phyloP scores from a whole-genome alignment of 768 basidiomycete genomes.

The Pleurotus sapidus region DNA sequence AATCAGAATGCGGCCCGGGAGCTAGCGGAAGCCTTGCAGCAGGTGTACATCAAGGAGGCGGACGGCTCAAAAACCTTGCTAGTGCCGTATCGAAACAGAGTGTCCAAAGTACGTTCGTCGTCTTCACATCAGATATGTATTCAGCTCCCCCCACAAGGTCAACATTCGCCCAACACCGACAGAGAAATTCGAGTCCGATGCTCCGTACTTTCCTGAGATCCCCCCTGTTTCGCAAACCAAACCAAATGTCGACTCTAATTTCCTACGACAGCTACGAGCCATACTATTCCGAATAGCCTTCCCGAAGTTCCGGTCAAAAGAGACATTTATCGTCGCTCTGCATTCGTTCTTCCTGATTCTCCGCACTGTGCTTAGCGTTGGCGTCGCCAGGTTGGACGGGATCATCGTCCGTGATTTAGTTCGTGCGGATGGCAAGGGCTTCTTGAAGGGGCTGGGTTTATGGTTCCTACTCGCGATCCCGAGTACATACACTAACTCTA shows the following conservation, averaged over 20 bases:
- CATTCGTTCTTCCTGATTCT: slow-evolving; percentile 87
- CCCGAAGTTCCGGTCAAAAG: slow-evolving; percentile 61
- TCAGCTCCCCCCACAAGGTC: slow-evolving; percentile 24
- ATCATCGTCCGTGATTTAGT: slow-evolving; percentile 86
- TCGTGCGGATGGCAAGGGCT: slow-evolving; percentile 78
- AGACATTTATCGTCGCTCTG: slow-evolving; percentile 66
- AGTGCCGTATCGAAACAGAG: slow-evolving; percentile 53
- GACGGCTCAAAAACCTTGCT: slow-evolving; percentile 64
- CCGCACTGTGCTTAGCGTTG: slow-evolving; percentile 83
- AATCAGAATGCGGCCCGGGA: slow-evolving; percentile 35
- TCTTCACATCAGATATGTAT: not conserved
- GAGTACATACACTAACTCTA: slow-evolving; percentile 93
- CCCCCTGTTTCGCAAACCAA: slow-evolving; percentile 39
- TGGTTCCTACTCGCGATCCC: slow-evolving; percentile 94
- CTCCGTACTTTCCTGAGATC: slow-evolving; percentile 59
- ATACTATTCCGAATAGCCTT: slow-evolving; percentile 72
- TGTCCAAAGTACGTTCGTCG: slow-evolving; percentile 52
- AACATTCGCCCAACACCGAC: slow-evolving; percentile 46
- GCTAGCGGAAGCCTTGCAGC: slow-evolving; percentile 47
- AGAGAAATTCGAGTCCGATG: slow-evolving; percentile 49
- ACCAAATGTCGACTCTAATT: slow-evolving; percentile 66
- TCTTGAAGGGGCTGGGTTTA: slow-evolving; percentile 72
- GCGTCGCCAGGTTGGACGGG: slow-evolving; percentile 87
- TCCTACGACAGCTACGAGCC: slow-evolving; percentile 69
- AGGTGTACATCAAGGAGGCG: slow-evolving; percentile 57